These are phyloP conservation scores for Kurtzmaniella quercitrusa DNA, from an alignment of 1,139 yeast species.

Conservation along the genomic window DNA sequence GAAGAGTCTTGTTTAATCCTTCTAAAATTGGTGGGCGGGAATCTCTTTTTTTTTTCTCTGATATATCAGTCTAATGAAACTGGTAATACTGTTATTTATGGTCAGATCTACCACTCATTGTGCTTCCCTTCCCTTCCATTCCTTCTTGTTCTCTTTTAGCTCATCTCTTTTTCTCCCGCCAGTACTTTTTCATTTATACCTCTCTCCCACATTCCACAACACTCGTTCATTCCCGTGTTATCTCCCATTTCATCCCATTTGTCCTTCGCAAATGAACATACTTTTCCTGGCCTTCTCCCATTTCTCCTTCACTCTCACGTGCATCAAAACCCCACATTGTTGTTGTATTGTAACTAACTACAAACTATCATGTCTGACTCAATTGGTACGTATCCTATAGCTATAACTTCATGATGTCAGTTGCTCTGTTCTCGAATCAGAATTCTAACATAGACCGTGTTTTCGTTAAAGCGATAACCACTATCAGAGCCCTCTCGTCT, in stretches of 20 bases:
- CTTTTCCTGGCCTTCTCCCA: not conserved
- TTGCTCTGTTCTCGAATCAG: not conserved
- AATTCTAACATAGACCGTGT: constrained; percentile 51
- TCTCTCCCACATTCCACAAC: no score
- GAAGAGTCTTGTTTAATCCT: no score
- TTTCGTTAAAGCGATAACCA: constrained; percentile 74
- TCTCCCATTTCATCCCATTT: not conserved
- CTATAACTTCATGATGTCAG: not conserved
- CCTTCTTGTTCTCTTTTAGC: not conserved
- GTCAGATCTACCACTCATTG: no score
- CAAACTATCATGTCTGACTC: constrained; percentile 38
- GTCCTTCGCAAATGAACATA: not conserved
- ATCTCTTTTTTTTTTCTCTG: no score
- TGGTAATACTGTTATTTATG: no score
- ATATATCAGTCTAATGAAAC: no score
- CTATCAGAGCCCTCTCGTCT: constrained; percentile 69
- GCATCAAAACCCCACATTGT: constrained; percentile 2
- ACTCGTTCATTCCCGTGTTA: no score
- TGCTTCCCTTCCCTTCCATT: no score
- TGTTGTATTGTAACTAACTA: not conserved
- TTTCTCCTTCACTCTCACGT: not conserved
- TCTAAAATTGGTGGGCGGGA: no score
- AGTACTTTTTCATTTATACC: no score
- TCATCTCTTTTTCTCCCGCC: not conserved
- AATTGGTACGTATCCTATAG: constrained; percentile 29